Percentiles rank a stretch among this genome's conserved stretches.
Conservation (phyloP, 129 eudicot genomes). For the Oenanthe sinensis region DNA sequence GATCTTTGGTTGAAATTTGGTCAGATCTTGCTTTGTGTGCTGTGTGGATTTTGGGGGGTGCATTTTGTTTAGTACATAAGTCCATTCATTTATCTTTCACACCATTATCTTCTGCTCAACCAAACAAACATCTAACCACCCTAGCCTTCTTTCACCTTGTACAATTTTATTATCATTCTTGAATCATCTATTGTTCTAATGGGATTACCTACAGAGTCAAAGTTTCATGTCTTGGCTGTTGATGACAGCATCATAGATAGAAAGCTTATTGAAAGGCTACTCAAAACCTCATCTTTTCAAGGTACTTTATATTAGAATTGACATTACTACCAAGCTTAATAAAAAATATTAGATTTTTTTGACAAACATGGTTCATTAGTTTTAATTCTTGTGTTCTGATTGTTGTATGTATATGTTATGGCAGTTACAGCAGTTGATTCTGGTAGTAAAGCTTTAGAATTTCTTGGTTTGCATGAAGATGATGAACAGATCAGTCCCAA, state of each 20-base stretch:
- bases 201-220: slow-evolving; percentile 67
- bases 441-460: slow-evolving; percentile 76
- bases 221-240: slow-evolving; percentile 92
- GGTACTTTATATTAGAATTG: slow-evolving; percentile 16
- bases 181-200: slow-evolving; percentile 26
- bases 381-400: slow-evolving; percentile 6
- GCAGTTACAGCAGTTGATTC: slow-evolving; percentile 95
- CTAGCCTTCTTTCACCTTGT: not conserved
- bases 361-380: not conserved
- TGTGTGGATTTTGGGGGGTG: slow-evolving; percentile 76
- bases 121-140: not conserved
- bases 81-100: slow-evolving; percentile 2
- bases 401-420: not conserved
- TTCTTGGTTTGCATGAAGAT: slow-evolving; percentile 64
- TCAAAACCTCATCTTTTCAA: slow-evolving; percentile 71
- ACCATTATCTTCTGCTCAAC: slow-evolving; percentile 3
- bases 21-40: slow-evolving; percentile 83
- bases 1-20: slow-evolving; percentile 72
- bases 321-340: not conserved
- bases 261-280: slow-evolving; percentile 82
- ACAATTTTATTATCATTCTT: not conserved
- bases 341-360: not conserved
- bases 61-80: slow-evolving; percentile 35
- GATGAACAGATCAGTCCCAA: slow-evolving; percentile 30
- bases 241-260: slow-evolving; percentile 92